phyloP scores from a whole-genome alignment of 1,284 basidiomycete species.

The Cutaneotrichosporon dermatis region DNA sequence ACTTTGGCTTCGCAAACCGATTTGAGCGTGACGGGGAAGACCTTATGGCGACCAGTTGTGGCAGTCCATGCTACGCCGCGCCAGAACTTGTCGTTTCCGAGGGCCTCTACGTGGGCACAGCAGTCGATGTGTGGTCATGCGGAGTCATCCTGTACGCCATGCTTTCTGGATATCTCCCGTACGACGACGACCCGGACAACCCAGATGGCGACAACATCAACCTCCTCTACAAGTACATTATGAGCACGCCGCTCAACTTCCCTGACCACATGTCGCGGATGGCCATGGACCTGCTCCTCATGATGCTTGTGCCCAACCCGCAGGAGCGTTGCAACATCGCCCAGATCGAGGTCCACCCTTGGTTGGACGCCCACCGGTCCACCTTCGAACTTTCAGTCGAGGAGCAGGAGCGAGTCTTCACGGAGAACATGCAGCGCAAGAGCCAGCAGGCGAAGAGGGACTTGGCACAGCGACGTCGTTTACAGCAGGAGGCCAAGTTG shows the following conservation, averaged over 20 bases:
- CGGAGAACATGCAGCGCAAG: conserved; percentile 80
- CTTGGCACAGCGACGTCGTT: conserved; percentile 39
- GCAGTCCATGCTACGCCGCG: conserved; percentile 96
- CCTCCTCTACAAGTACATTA: conserved; percentile 98
- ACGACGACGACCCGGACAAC: conserved; percentile 97
- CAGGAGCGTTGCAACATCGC: conserved; percentile 66
- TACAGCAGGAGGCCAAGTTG: conserved; percentile 39
- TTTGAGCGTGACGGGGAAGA: conserved; percentile 89
- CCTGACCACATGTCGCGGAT: conserved; percentile 82
- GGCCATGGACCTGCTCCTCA: conserved; percentile 66
- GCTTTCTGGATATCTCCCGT: conserved; percentile 98
- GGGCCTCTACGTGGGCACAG: conserved; percentile 94
- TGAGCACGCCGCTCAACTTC: conserved; percentile 90
- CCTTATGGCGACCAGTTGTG: conserved; percentile 97
- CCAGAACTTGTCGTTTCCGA: conserved; percentile 99
- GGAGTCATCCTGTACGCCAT: conserved; percentile 99
- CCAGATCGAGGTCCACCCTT: conserved; percentile 74
- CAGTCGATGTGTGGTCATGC: conserved; percentile 98
- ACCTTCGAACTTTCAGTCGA: conserved; percentile 68
- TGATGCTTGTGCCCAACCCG: conserved; percentile 85
- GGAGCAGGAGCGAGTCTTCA: conserved; percentile 72
- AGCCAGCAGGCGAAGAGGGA: conserved; percentile 68
- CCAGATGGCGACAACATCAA: conserved; percentile 99
- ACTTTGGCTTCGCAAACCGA: conserved; percentile 98
- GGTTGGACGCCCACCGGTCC: conserved; percentile 66